These are phyloP conservation scores for Crithidia sp. DNA, from an alignment of 208 protist genomes.

Conservation along the genomic window DNA sequence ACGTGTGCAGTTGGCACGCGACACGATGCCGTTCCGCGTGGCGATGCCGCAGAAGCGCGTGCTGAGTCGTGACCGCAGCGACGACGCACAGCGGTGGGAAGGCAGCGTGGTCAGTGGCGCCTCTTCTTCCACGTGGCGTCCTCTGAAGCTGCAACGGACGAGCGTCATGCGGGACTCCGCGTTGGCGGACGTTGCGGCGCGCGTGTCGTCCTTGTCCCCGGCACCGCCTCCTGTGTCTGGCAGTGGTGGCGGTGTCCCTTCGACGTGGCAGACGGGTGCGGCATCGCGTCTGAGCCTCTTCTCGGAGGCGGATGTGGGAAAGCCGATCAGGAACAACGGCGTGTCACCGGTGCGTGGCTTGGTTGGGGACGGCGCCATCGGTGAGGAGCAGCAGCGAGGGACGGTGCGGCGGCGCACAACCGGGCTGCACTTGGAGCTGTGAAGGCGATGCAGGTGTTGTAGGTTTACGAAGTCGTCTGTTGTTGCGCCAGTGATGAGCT, in stretches of 20 bases:
- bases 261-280: slow-evolving; percentile 9
- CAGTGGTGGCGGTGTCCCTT: too few relatives aligned
- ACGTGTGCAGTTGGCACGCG: background rate
- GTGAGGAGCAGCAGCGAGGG: background rate
- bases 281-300: slow-evolving; percentile 20
- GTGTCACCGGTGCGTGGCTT: background rate
- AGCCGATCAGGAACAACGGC: slow-evolving; percentile 6
- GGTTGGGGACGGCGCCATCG: background rate
- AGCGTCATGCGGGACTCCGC: slow-evolving; percentile 5
- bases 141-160: slow-evolving; percentile 16
- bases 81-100: background rate
- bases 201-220: background rate
- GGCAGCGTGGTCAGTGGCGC: background rate
- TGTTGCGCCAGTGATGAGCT: too few relatives aligned
- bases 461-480: too few relatives aligned
- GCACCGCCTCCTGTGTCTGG: background rate
- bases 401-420: slow-evolving; percentile 18
- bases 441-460: background rate
- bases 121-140: slow-evolving; percentile 8
- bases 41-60: slow-evolving; percentile 21
- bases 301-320: slow-evolving; percentile 15
- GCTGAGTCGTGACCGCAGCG: slow-evolving; percentile 2
- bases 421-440: slow-evolving; percentile 28
- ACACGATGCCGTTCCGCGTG: slow-evolving; percentile 32
- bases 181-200: background rate